Evolutionary conservation across 176 grass and related monocot species (phyloP), one percentile per base, ranked within the genome.

Genomic region (Oryza nivara): DNA sequence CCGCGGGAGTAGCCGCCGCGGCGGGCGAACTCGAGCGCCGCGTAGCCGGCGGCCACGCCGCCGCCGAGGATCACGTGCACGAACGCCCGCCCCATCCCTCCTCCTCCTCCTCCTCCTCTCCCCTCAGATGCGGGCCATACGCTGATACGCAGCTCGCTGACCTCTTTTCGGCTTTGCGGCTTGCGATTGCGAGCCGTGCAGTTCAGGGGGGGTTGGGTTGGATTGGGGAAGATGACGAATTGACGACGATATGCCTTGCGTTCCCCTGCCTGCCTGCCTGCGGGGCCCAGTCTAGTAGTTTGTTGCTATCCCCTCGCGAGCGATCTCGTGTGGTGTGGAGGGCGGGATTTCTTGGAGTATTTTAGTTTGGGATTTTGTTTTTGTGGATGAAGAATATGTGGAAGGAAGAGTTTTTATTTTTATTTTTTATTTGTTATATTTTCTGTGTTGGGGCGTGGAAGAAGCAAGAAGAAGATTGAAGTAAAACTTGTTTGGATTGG

Each of bases 11-110:
- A 64, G 43, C 82, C 88, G 9, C 78, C 65, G 35, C 64, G 89
- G 80, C 87, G 93, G 66, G 65, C 86, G 91, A 98, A 90, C 89
- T 98, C 93, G 47, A 95, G 91, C 65, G 93, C 91, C 5, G 93
- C 93, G 76, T 93, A 98, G 43, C 96, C 96, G 30, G 96, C 93
- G 67, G 96, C 87, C 70, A 95, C 96, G 89, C 96, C 96, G 66
- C 96, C 93, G 36, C 96, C 96, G 19, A 98, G 89, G 56, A 98
- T 93, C 25, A 98, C 96, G 85, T 89, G 92, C 13, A 34, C 61
- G 79, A 95, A 98, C 47, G 89, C 78, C 70, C 93, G 90, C n/a
- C 74, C 89, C 96, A 98, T 98, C 38, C 22, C 9, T 12, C 65
- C 5, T 1, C 40, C 7, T 5, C 7, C 40, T 11, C 28, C 4